Evolutionary conservation across 2,329 filamentous ascomycete genomes (phyloP).

Genomic region (Neophaeococcomyces aloes): DNA sequence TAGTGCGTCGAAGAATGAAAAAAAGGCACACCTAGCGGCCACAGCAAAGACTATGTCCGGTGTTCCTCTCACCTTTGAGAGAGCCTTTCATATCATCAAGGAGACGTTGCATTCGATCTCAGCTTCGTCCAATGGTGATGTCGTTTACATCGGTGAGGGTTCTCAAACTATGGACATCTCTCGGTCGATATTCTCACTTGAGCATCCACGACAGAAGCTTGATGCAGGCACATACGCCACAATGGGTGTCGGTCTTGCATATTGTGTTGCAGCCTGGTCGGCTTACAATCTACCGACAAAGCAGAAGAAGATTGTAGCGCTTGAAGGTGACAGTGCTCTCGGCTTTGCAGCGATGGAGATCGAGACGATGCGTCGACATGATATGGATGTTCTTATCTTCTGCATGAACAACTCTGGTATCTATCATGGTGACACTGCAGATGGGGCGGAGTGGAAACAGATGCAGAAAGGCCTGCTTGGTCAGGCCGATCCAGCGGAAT

Average conservation of each 20-base stretch:
- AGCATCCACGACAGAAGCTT: constrained; percentile 45
- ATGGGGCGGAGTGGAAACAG: constrained; percentile 34
- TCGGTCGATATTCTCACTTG: constrained; percentile 43
- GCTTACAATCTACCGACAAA: constrained; percentile 40
- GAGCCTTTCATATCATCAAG: constrained; percentile 45
- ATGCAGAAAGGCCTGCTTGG: constrained; percentile 25
- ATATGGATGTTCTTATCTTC: constrained; percentile 45
- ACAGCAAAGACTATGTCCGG: constrained; percentile 25
- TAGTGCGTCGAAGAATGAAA: constrained; percentile 37
- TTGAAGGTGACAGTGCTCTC: constrained; percentile 48
- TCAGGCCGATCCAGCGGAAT: constrained; percentile 8
- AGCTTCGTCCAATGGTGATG: constrained; percentile 35
- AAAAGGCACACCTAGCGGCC: constrained; percentile 34
- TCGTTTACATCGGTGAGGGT: constrained; percentile 49
- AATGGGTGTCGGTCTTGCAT: constrained; percentile 50
- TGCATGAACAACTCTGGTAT: constrained; percentile 47
- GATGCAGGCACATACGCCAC: constrained; percentile 51
- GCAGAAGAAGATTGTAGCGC: constrained; percentile 44
- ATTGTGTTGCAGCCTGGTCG: constrained; percentile 46
- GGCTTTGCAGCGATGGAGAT: constrained; percentile 47
- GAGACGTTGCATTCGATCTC: constrained; percentile 37
- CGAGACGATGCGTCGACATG: constrained; percentile 46
- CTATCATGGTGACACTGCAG: constrained; percentile 36
- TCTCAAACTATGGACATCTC: constrained; percentile 54
- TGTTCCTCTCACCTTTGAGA: constrained; percentile 40